Base-by-base conservation (phyloP, 169 alveolate genomes). In the Eimeria zaria region DNA sequence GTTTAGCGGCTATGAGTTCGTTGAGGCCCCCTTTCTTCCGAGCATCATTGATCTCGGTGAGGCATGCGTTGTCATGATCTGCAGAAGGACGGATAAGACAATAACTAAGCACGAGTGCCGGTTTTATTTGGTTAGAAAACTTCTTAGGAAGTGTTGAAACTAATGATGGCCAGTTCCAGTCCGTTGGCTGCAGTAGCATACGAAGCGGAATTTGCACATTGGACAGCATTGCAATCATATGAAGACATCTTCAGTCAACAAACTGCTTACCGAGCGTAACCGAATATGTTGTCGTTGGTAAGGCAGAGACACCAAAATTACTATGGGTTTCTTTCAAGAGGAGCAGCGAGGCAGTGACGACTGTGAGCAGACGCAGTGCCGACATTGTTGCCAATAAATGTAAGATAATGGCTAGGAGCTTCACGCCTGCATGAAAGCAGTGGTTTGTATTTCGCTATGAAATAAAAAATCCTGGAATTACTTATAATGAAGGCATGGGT, bases 21-120 rank as follows among this genome's bases (percentile, higher is more conserved):
- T 41, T 41, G 41, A 76, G 24, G 7, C 87, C 87, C 22, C 62
- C 87, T 5, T 41, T 46, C 36, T 20, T 3, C 7, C 87, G 58
- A 44, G 58, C 87, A 18, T 8, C 33, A 39, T 76, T 76, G 87
- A 76, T 41, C 44, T 76, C 87, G 87, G 62, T 9, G 36, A 76
- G 87, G 39, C 87, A 76, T 27, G 1, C 39, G 20, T 3, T 62
- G 0, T 27, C 60, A 24, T 12, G 6, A 7, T 51, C 87, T 44
- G 87, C 87, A 44, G 2, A 39, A 60, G 44, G 33, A 44, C 60
- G 58, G 3, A 44, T 7, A 22, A n/a, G 44, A 6, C 60, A 76
- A 22, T 36, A 0, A 11, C 16, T 22, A n/a, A n/a, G n/a, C n/a
- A n/a, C n/a, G n/a, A n/a, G n/a, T n/a, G n/a, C n/a, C n/a, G n/a